phyloP scores from a whole-genome alignment of 805 yeast species.

The Teunomyces gatunensis region DNA sequence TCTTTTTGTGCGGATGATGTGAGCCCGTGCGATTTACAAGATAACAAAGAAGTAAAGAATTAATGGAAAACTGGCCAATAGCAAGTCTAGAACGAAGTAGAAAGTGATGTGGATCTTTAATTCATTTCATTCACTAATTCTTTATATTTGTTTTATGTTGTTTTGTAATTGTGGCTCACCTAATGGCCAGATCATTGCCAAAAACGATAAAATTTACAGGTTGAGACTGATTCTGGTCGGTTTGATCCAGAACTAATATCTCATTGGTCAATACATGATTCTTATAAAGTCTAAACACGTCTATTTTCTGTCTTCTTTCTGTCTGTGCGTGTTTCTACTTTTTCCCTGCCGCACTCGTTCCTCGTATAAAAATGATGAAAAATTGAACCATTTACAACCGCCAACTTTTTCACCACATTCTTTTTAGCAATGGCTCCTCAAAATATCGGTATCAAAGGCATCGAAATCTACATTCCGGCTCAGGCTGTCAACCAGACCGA shows the following conservation, averaged over 20 bases:
- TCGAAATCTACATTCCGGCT: constrained; percentile 87
- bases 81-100: no score
- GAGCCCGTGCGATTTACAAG: neutral
- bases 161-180: no score
- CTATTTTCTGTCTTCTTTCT: neutral
- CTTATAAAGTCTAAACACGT: no score
- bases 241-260: no score
- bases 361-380: constrained; percentile 3
- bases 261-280: neutral
- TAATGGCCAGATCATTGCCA: no score
- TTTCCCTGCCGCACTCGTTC: neutral
- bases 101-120: no score
- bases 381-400: constrained; percentile 1
- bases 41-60: no score
- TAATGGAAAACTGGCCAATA: no score
- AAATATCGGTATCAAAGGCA: constrained; percentile 95
- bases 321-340: neutral
- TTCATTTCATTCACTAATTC: no score
- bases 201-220: no score
- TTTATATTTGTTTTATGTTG: no score
- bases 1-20: neutral
- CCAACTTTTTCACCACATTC: constrained; percentile 2
- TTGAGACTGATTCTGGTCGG: no score
- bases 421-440: constrained; percentile 33
- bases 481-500: constrained; percentile 85